A percentile compares a stretch with the other conserved stretches of the same genome.
These are phyloP conservation scores for Mariannaea sp. DNA, from an alignment of 2,329 filamentous ascomycete genomes.

Conservation along the genomic window DNA sequence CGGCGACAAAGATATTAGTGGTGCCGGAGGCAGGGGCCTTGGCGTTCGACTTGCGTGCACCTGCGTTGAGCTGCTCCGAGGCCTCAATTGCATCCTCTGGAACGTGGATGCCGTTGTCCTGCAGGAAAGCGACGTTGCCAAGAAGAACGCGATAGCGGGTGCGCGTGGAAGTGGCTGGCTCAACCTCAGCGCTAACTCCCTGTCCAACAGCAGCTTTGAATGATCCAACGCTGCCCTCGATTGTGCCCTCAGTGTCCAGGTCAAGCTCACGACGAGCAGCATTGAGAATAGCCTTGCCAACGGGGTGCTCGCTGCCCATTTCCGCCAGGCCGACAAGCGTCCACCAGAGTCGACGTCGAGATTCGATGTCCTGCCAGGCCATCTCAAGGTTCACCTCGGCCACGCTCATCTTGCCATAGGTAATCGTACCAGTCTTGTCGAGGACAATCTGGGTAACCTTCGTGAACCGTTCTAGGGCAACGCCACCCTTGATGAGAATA, in stretches of 20 bases:
- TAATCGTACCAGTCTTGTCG: constrained; percentile 96
- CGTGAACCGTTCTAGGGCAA: constrained; percentile 86
- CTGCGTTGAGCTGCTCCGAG: constrained; percentile 62
- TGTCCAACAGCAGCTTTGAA: constrained; percentile 84
- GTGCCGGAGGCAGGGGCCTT: constrained; percentile 64
- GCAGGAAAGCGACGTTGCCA: constrained; percentile 80
- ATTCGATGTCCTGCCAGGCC: constrained; percentile 71
- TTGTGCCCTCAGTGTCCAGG: constrained; percentile 69
- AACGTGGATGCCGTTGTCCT: constrained; percentile 69
- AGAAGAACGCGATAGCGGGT: constrained; percentile 78
- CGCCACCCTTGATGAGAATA: constrained; percentile 96
- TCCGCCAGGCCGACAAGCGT: constrained; percentile 93
- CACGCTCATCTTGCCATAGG: constrained; percentile 93
- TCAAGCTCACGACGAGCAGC: constrained; percentile 78
- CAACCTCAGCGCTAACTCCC: constrained; percentile 81
- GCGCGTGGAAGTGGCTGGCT: constrained; percentile 72
- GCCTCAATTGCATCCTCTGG: constrained; percentile 66
- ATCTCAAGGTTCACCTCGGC: constrained; percentile 70
- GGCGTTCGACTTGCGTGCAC: constrained; percentile 44
- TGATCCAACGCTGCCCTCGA: constrained; percentile 84
- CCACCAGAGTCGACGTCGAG: constrained; percentile 85
- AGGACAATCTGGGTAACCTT: constrained; percentile 89
- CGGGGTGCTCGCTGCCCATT: constrained; percentile 93
- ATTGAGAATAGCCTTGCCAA: constrained; percentile 83
- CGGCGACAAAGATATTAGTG: constrained; percentile 89